Evolutionary conservation across 2,329 filamentous ascomycete genomes (phyloP), one percentile per base, ranked within the genome.

Genomic region (Pezicula neosporulosa): DNA sequence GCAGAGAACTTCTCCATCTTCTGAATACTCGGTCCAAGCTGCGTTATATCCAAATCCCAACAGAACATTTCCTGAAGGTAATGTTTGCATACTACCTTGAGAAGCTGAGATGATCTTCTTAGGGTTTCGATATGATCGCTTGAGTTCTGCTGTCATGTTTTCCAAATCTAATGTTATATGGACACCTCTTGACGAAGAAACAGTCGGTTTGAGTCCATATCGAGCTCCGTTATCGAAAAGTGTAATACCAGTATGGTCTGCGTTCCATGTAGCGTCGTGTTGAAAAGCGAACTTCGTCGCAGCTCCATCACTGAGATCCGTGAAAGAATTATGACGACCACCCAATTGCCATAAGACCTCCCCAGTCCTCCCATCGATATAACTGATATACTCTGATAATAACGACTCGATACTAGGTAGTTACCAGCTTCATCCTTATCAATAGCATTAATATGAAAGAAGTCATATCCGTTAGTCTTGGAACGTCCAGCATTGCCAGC

Each of bases 231-330:
- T 56, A n/a, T 60, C 51, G 30, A 56, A 58, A 1, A 57, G 18
- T 1, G 46, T 53, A 9, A 56, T 52, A 15, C 47, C 50, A 9
- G 30, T 47, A n/a, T 52, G 27, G 37, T 61, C 47, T 2, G n/a
- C 27, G 12, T 39, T 46, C 52, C 50, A 77, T 12, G 71, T 69
- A 0, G 72, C 75, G 56, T 78, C 69, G 56, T 78, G 75, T 57
- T 78, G 74, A 62, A 72, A 77, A 9, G 69, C 70, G 55, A 78
- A 77, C 15, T 68, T 63, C 53, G 73, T 74, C 43, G 74, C 72
- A 10, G 64, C 64, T 42, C 61, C 60, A 4, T 62, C 63, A 10
- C 58, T 52, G 2, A 59, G 46, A 42, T 59, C 56, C 3, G 12
- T 52, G 58, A 78, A 75, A 16, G 70, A 70, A 3, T 73, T 72